A percentile compares a stretch with the other conserved stretches of the same genome.
Evolutionary conservation across 2,329 filamentous ascomycete species (phyloP).

Genomic region (Ceratocystis cacaofunesta): DNA sequence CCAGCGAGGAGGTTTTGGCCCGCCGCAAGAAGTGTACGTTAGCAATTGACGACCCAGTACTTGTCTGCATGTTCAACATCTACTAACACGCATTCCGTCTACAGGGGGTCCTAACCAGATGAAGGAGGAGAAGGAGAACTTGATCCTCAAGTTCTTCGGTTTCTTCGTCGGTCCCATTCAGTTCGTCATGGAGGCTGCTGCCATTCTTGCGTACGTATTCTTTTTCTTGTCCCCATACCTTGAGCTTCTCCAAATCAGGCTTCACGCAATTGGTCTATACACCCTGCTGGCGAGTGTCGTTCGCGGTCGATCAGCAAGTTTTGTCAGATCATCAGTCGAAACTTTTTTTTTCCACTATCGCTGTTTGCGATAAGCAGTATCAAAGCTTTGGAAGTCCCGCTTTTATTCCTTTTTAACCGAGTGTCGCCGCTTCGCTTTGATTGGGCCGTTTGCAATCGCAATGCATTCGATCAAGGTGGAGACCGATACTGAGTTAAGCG

Average conservation of each 20-base stretch:
- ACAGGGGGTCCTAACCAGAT: conserved; percentile 61
- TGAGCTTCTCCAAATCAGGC: not conserved
- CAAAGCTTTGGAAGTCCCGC: not conserved
- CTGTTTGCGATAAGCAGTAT: not conserved
- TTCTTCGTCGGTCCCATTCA: conserved; percentile 85
- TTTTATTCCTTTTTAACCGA: conserved; percentile 2
- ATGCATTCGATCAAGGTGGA: not conserved
- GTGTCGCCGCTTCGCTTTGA: conserved; percentile 6
- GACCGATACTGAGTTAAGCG: not conserved
- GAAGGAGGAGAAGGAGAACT: conserved; percentile 80
- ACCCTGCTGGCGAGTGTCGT: not conserved
- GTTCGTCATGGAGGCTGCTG: conserved; percentile 83
- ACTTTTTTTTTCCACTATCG: not conserved
- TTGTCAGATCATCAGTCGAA: not conserved
- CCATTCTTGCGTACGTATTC: conserved; percentile 68
- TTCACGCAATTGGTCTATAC: not conserved
- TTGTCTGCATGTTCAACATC: not conserved
- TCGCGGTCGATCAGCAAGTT: not conserved
- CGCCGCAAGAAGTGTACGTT: conserved; percentile 46
- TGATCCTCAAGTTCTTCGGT: conserved; percentile 65
- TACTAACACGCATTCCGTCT: conserved; percentile 27
- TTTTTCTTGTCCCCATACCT: conserved; percentile 35
- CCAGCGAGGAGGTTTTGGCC: conserved; percentile 48
- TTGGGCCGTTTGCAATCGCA: not conserved
- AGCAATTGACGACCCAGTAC: conserved; percentile 24